phyloP scores from a whole-genome alignment of 306 rosid genomes.

The Cicer cuneatum region DNA sequence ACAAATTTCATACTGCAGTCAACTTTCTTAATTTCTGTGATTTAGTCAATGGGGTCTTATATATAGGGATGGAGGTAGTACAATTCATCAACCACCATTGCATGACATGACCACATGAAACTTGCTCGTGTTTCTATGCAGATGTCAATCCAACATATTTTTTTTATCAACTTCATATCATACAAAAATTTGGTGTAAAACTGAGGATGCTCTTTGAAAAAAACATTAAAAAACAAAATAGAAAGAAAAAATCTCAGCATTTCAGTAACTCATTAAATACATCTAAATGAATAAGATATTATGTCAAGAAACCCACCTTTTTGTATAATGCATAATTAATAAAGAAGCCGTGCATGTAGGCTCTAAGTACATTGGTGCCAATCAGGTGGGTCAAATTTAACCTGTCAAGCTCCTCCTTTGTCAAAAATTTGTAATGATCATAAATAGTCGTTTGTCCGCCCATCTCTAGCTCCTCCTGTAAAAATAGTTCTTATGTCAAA shows the following conservation, averaged over 20 bases:
- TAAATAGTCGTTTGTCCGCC: constrained; percentile 72
- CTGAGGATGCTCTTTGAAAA: not conserved
- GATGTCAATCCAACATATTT: not conserved
- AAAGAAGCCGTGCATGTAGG: constrained; percentile 91
- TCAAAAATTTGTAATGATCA: constrained; percentile 78
- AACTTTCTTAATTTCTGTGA: too few species aligned
- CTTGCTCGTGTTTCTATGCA: constrained; percentile 2
- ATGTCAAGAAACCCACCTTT: constrained; percentile 60
- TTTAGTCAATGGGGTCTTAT: too few species aligned
- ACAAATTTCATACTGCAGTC: too few species aligned
- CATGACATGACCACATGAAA: constrained; percentile 20
- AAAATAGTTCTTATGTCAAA: constrained; percentile 39
- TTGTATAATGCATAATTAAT: constrained; percentile 68
- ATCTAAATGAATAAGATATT: constrained; percentile 9
- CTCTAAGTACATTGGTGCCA: constrained; percentile 81
- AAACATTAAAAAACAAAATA: not conserved
- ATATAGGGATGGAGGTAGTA: not conserved
- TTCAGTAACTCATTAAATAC: constrained; percentile 12
- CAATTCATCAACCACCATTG: constrained; percentile 13
- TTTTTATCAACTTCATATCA: constrained; percentile 19
- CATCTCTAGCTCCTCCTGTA: constrained; percentile 91
- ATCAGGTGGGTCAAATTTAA: constrained; percentile 75
- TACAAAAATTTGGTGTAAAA: not conserved
- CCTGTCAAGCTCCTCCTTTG: constrained; percentile 87
- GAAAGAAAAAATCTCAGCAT: not conserved